A percentile compares a stretch with the other conserved stretches of the same genome.
phyloP scores from a whole-genome alignment of 352 stramenopile species.

The Phytophthora quininea region DNA sequence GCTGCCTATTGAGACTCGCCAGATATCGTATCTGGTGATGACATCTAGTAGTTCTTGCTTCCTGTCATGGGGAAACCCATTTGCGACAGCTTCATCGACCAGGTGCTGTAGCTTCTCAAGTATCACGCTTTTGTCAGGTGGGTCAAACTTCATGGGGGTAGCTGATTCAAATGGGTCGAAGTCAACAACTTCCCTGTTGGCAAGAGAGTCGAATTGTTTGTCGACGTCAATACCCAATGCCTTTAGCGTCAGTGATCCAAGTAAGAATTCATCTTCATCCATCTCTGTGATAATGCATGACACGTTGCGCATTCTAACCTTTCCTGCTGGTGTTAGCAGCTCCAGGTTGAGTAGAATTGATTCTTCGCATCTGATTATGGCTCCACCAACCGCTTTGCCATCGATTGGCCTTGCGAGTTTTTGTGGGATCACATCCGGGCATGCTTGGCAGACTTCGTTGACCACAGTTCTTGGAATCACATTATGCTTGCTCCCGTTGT shows the following conservation, averaged over 20 bases:
- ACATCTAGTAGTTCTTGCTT: not conserved
- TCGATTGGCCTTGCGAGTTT: not conserved
- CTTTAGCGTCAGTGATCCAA: conserved; percentile 3
- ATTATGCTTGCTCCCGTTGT: conserved; percentile 4
- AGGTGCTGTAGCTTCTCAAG: not conserved
- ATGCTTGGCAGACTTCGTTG: not conserved
- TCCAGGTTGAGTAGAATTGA: not conserved
- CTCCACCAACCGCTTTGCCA: not conserved
- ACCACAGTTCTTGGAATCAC: conserved; percentile 8
- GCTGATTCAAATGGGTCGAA: conserved; percentile 4
- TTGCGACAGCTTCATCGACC: not conserved
- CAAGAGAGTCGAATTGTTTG: not conserved
- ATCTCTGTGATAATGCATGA: not conserved
- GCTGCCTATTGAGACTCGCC: not conserved
- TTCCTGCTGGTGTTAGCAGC: not conserved
- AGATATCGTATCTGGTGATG: too few species aligned
- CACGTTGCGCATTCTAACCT: not conserved
- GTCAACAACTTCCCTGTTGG: not conserved
- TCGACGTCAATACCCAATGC: conserved; percentile 7
- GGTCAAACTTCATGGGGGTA: conserved; percentile 2
- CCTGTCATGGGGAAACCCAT: conserved; percentile 7
- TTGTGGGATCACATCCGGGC: not conserved
- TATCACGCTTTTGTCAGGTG: not conserved
- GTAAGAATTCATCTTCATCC: conserved; percentile 1
- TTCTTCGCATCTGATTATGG: not conserved